These are phyloP conservation scores for Dunaliella sp. DNA, from an alignment of 139 green algal species.

Conservation along the genomic window DNA sequence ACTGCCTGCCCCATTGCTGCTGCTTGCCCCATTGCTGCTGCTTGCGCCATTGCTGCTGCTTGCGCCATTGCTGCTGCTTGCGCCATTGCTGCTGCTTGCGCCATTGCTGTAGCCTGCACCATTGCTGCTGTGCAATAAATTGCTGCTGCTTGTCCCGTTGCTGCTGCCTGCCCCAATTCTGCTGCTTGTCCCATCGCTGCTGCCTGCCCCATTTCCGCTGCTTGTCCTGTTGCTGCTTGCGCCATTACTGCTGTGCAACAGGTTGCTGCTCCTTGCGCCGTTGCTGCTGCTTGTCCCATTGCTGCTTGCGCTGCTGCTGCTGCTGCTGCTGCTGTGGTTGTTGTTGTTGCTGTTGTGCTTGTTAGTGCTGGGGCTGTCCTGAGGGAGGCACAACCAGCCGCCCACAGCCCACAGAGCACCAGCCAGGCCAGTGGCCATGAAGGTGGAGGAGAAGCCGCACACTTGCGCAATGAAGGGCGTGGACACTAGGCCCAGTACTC, in stretches of 20 bases:
- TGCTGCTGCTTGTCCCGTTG: background rate
- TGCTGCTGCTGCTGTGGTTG: conserved; percentile 7
- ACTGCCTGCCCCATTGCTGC: background rate
- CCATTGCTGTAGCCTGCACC: no score
- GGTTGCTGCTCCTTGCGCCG: background rate
- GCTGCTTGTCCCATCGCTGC: background rate
- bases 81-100: no score
- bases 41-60: background rate
- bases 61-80: background rate
- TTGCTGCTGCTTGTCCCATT: background rate
- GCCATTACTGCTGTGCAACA: background rate
- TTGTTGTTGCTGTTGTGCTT: no score
- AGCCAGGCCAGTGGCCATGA: conserved; percentile 31
- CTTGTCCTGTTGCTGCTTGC: background rate
- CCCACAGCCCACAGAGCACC: conserved; percentile 42
- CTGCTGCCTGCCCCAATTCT: background rate
- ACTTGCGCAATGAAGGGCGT: conserved; percentile 39
- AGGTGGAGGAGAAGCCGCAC: conserved; percentile 39
- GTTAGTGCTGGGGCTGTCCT: background rate
- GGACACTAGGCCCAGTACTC: conserved; percentile 49
- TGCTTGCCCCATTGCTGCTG: background rate
- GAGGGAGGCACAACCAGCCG: background rate
- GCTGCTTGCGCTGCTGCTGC: conserved; percentile 7
- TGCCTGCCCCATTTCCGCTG: background rate
- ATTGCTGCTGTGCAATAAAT: no score